Evolutionary conservation across 371 early-diverging fungal genomes (phyloP).

Genomic region (Capniomyces stellatus): DNA sequence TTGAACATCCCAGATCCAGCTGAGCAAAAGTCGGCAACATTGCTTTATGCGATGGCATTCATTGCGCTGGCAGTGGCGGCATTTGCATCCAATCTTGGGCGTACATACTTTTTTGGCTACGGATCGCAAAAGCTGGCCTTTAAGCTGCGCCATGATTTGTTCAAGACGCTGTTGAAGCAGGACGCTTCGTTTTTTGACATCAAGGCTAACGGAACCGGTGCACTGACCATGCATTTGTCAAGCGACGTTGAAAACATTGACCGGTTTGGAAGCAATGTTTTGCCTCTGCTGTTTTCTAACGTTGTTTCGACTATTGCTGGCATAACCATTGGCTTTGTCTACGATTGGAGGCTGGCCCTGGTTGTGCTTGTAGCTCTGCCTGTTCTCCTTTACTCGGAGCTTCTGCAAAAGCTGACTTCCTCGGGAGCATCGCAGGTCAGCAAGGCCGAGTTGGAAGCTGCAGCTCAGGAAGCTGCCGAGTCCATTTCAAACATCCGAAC

Average conservation of each 20-base stretch:
- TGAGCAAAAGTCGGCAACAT: conserved; percentile 12
- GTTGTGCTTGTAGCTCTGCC: conserved; percentile 34
- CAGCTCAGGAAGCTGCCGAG: conserved; percentile 35
- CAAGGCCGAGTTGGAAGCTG: conserved; percentile 14
- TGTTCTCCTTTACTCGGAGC: conserved; percentile 25
- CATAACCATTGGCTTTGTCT: conserved; percentile 12
- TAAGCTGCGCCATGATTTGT: conserved; percentile 33
- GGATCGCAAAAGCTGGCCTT: conserved; percentile 35
- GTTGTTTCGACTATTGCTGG: conserved; percentile 17
- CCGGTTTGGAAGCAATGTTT: conserved; percentile 38
- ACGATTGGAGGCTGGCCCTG: conserved; percentile 17
- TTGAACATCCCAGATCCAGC: conserved; percentile 13
- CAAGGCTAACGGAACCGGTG: conserved; percentile 63
- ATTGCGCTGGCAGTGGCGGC: conserved; percentile 10
- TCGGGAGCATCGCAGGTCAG: conserved; percentile 8
- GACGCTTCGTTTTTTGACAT: conserved; percentile 78
- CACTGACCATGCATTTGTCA: conserved; percentile 60
- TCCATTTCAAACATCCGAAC: conserved; percentile 77
- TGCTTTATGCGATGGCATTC: conserved; percentile 14
- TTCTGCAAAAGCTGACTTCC: conserved; percentile 13
- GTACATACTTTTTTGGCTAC: conserved; percentile 23
- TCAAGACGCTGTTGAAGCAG: conserved; percentile 46
- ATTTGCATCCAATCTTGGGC: conserved; percentile 29
- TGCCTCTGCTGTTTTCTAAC: conserved; percentile 33
- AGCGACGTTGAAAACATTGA: conserved; percentile 64